Conservation (phyloP, 306 rosid genomes). For the Castanospermum australe region DNA sequence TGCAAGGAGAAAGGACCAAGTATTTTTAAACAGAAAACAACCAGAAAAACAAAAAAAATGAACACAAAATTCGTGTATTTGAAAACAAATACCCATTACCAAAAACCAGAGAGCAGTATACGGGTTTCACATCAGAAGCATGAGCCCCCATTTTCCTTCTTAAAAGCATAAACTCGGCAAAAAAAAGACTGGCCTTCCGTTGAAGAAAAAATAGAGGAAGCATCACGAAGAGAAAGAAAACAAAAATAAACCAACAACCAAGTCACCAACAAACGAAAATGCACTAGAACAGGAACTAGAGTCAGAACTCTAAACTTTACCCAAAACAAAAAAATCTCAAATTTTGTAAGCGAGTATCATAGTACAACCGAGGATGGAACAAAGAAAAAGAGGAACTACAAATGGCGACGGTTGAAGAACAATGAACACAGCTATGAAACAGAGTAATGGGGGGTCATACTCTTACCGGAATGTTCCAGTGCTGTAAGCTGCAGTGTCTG, state of each 20-base stretch:
- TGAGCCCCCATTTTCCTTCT: not conserved
- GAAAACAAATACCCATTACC: not conserved
- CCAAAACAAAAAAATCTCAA: not conserved
- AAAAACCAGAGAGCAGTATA: not conserved
- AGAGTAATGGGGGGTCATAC: not conserved
- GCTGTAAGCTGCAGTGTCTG: not conserved
- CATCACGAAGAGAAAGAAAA: not conserved
- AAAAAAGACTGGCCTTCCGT: not conserved
- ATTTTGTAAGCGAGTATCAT: not conserved
- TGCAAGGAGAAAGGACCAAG: not conserved
- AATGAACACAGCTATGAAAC: not conserved
- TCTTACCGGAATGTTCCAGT: not conserved
- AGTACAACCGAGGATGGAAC: not conserved
- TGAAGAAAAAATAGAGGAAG: not conserved
- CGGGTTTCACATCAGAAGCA: not conserved
- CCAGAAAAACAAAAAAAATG: not conserved
- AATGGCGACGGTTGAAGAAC: not conserved
- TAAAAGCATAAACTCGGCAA: constrained; percentile 5
- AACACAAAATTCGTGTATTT: not conserved
- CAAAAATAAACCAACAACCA: not conserved
- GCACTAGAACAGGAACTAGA: not conserved
- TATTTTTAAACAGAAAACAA: not conserved
- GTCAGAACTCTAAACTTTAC: constrained; percentile 4
- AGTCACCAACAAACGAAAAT: not conserved
- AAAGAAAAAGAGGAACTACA: not conserved